phyloP scores from a whole-genome alignment of 768 basidiomycete species.

The Russula sp. region DNA sequence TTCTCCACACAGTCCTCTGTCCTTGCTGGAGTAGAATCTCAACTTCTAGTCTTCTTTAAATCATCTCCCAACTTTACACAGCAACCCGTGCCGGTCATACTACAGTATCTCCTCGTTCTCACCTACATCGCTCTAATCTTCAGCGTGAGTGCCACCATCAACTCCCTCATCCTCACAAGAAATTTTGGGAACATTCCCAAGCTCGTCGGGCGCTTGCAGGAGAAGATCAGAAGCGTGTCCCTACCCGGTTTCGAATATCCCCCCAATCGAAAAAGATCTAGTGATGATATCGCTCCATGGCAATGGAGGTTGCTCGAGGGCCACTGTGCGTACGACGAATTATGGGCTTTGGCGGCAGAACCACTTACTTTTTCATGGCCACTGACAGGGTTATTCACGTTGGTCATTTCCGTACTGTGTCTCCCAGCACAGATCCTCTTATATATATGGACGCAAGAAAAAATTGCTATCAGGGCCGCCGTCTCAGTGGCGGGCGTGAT shows the following conservation, averaged over 20 bases:
- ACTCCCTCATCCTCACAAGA: constrained; percentile 26
- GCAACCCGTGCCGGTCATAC: background rate
- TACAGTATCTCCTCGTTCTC: constrained; percentile 21
- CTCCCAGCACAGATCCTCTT: constrained; percentile 20
- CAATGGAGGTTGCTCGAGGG: constrained; percentile 20
- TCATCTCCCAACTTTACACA: background rate
- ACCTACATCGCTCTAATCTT: constrained; percentile 28
- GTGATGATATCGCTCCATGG: background rate
- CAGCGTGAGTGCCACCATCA: constrained; percentile 27
- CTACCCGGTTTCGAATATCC: background rate
- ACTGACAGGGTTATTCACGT: constrained; percentile 16
- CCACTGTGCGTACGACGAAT: constrained; percentile 15
- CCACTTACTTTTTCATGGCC: background rate
- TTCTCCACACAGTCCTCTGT: constrained; percentile 16
- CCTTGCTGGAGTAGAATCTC: constrained; percentile 26
- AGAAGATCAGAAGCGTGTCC: background rate
- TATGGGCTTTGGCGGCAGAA: too few relatives aligned
- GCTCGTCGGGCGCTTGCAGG: constrained; percentile 7
- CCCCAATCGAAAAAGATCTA: background rate
- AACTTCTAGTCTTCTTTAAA: constrained; percentile 26
- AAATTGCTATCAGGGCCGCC: background rate
- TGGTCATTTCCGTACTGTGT: constrained; percentile 20
- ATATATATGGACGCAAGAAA: constrained; percentile 26
- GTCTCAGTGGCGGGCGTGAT: constrained; percentile 17
- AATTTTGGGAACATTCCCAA: constrained; percentile 24